Evolutionary conservation across 139 green algal species (phyloP), one percentile per base, ranked within the genome.

Genomic region (Pycnococcus provasolii): DNA sequence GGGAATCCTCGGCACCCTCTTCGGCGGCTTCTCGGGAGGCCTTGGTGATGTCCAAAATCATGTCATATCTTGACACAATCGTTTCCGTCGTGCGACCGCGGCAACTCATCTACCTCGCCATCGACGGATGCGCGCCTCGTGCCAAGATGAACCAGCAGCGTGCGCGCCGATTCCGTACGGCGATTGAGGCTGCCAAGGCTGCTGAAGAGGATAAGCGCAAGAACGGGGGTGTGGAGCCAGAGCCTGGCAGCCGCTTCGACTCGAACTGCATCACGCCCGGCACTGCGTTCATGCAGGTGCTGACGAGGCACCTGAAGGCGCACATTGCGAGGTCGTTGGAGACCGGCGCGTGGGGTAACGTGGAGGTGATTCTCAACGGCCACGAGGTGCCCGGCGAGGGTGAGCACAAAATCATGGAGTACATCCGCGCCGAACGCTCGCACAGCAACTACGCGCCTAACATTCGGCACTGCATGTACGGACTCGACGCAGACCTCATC

Each of bases 321-420:
- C 95, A 94, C 74, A 64, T 94, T 9, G 81, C 80, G 64, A 95
- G 93, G 79, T 89, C 95, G 39, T 72, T 72, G 1, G 83, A 92
- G 59, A 88, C 96, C 75, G 71, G 80, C 0, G 58, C 79, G 5
- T 97, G 91, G 91, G 81, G 88, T 42, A 75, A 75, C 8, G 47
- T 51, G 43, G 59, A 39, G 7, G 67, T 73, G 5, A 73, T 73
- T 50, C 47, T 73, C 44, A 61, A 42, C 44, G 88, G 87, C 3
- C 88, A 93, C 71, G 87, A 95, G 47, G 88, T 96, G 44, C 88
- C 89, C 4, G 91, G 91, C 3, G 91, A 97, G 77, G 91, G 90
- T 2, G 91, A 97, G 80, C 91, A 97, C 84, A 97, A 97, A 77
- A 92, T 97, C 76, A 95, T 97, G 91, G 91, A 96, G 78, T 91